These are phyloP conservation scores for Fusarium floridanum DNA, from an alignment of 2,329 filamentous ascomycete species.

Conservation along the genomic window DNA sequence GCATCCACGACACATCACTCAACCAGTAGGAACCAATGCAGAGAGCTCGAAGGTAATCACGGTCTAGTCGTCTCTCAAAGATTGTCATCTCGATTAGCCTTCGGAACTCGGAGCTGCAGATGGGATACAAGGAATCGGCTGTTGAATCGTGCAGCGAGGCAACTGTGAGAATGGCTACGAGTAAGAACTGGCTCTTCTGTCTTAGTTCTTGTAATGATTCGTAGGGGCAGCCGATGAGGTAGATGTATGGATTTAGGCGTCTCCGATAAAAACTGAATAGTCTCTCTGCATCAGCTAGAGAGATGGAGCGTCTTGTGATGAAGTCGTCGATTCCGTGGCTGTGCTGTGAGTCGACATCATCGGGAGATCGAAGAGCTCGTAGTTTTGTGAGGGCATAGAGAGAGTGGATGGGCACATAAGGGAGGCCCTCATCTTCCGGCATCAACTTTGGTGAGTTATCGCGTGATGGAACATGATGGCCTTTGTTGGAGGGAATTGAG, in stretches of 20 bases:
- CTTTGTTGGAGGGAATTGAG: conserved; percentile 10
- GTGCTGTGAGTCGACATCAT: conserved; percentile 30
- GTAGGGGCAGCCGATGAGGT: conserved; percentile 63
- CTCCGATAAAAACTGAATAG: conserved; percentile 63
- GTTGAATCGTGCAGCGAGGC: conserved; percentile 68
- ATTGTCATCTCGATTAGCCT: conserved; percentile 62
- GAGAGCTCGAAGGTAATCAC: conserved; percentile 69
- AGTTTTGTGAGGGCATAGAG: conserved; percentile 52
- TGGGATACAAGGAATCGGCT: conserved; percentile 62
- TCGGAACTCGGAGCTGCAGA: conserved; percentile 67
- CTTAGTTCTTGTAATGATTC: conserved; percentile 63
- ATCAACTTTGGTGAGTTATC: conserved; percentile 35
- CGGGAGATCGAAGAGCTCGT: conserved; percentile 49
- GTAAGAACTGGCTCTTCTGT: conserved; percentile 66
- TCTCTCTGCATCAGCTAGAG: conserved; percentile 61
- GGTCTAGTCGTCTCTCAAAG: conserved; percentile 50
- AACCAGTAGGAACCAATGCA: conserved; percentile 73
- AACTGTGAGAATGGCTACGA: conserved; percentile 68
- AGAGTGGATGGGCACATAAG: conserved; percentile 53
- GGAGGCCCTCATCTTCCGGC: conserved; percentile 48
- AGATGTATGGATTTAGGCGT: conserved; percentile 64
- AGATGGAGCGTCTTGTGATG: conserved; percentile 55
- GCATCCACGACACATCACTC: conserved; percentile 70
- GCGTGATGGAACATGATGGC: conserved; percentile 29
- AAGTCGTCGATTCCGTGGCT: conserved; percentile 44